phyloP scores from a whole-genome alignment of 148 eudicot species.

The Rhododendron williamsianum region DNA sequence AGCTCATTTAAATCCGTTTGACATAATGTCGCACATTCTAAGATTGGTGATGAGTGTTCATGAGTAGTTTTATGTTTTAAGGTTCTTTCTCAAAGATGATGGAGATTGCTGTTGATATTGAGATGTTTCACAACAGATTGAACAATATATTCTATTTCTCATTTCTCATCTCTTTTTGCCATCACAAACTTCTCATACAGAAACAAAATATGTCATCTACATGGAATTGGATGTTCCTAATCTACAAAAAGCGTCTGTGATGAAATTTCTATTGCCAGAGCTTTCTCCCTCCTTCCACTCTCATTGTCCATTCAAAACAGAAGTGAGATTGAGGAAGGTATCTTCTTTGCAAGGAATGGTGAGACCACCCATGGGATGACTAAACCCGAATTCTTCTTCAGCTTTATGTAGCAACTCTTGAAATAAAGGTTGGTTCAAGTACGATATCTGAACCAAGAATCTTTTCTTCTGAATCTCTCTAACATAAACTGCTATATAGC shows the following conservation, averaged over 20 bases:
- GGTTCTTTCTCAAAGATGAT: not conserved
- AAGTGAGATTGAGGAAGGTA: slow-evolving; percentile 30
- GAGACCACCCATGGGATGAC: slow-evolving; percentile 58
- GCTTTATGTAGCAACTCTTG: not conserved
- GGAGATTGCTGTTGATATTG: not conserved
- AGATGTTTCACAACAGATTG: not conserved
- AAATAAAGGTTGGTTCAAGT: not conserved
- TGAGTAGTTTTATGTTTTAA: not conserved
- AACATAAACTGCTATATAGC: slow-evolving; percentile 46
- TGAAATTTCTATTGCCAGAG: not conserved
- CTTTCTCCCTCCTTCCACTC: not conserved
- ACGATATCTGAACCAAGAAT: not conserved
- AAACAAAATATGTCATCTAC: not conserved
- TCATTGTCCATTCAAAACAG: slow-evolving; percentile 4
- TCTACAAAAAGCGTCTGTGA: not conserved
- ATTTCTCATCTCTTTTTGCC: not conserved
- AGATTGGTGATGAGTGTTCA: not conserved
- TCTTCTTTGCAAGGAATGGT: slow-evolving; percentile 55
- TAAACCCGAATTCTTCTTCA: slow-evolving; percentile 30
- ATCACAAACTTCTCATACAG: not conserved
- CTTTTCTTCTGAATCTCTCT: slow-evolving; percentile 33
- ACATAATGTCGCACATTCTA: not conserved
- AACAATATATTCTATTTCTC: not conserved
- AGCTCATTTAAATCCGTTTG: no score
- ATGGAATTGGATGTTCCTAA: not conserved